Evolutionary conservation across 2,329 filamentous ascomycete genomes (phyloP).

Genomic region (Penicillium sp.): DNA sequence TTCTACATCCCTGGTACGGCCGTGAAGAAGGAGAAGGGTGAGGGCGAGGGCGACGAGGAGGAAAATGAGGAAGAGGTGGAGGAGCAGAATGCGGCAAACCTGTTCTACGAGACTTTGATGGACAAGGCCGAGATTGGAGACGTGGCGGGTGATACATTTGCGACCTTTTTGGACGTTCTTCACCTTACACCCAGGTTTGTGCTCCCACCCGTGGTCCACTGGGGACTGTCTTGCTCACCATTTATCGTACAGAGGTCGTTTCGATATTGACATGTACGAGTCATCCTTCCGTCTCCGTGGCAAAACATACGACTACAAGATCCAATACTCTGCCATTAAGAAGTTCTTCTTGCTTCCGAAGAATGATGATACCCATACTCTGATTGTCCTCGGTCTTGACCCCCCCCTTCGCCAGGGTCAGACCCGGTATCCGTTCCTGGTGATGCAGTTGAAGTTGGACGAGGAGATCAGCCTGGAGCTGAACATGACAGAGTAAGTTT

Average conservation of each 20-base stretch:
- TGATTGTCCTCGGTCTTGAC: conserved; percentile 92
- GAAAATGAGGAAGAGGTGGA: conserved; percentile 72
- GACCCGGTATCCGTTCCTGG: conserved; percentile 95
- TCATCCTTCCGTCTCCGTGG: conserved; percentile 93
- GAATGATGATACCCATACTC: conserved; percentile 94
- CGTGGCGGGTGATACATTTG: conserved; percentile 96
- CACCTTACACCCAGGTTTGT: conserved; percentile 88
- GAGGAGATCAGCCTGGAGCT: conserved; percentile 96
- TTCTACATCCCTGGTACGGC: conserved; percentile 96
- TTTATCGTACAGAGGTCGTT: conserved; percentile 72
- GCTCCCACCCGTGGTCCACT: neutral
- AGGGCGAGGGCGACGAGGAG: conserved; percentile 63
- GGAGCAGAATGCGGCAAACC: conserved; percentile 90
- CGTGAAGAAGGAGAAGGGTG: conserved; percentile 68
- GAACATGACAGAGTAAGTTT: conserved; percentile 76
- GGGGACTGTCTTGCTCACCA: conserved; percentile 13
- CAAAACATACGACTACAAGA: conserved; percentile 99
- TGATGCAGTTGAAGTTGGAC: conserved; percentile 98
- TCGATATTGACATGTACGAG: conserved; percentile 99
- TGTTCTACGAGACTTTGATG: conserved; percentile 98
- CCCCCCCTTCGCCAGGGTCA: conserved; percentile 95
- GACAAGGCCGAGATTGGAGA: conserved; percentile 99
- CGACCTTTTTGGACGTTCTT: conserved; percentile 93
- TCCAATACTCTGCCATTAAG: conserved; percentile 96
- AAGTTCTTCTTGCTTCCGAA: conserved; percentile 99